These are phyloP conservation scores for Whalleya microplaca DNA, from an alignment of 2,329 filamentous ascomycete genomes.

Conservation along the genomic window DNA sequence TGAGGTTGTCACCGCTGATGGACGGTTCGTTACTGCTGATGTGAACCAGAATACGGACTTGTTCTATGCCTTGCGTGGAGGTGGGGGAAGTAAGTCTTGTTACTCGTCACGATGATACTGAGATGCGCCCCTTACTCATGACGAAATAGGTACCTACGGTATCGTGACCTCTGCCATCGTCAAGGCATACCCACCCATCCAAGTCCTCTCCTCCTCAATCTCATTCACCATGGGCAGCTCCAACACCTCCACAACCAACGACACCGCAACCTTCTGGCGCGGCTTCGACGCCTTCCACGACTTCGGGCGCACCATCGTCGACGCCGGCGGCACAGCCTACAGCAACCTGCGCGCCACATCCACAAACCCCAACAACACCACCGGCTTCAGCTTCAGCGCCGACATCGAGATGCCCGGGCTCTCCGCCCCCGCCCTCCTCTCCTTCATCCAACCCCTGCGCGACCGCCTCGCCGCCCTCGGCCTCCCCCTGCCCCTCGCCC, in stretches of 20 bases:
- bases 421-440: conserved; percentile 25
- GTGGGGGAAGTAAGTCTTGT: conserved; percentile 44
- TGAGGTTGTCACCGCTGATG: conserved; percentile 51
- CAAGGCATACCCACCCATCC: conserved; percentile 33
- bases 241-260: conserved; percentile 8
- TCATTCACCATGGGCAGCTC: conserved; percentile 21
- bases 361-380: conserved; percentile 20
- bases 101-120: neutral
- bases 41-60: conserved; percentile 53
- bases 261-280: conserved; percentile 34
- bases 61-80: conserved; percentile 60
- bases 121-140: conserved; percentile 1
- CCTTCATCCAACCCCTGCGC: conserved; percentile 40
- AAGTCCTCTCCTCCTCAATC: conserved; percentile 26
- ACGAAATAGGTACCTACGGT: conserved; percentile 32
- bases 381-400: conserved; percentile 35
- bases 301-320: conserved; percentile 39
- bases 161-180: conserved; percentile 38
- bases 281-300: conserved; percentile 40
- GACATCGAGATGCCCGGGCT: conserved; percentile 40
- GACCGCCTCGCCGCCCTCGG: conserved; percentile 38
- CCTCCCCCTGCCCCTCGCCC: conserved; percentile 29
- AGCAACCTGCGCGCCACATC: conserved; percentile 39
- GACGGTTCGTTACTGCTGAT: conserved; percentile 49
- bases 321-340: conserved; percentile 42